Evolutionary conservation across 805 yeast genomes (phyloP), one percentile per base, ranked within the genome.

Genomic region (Saturnispora dispora): DNA sequence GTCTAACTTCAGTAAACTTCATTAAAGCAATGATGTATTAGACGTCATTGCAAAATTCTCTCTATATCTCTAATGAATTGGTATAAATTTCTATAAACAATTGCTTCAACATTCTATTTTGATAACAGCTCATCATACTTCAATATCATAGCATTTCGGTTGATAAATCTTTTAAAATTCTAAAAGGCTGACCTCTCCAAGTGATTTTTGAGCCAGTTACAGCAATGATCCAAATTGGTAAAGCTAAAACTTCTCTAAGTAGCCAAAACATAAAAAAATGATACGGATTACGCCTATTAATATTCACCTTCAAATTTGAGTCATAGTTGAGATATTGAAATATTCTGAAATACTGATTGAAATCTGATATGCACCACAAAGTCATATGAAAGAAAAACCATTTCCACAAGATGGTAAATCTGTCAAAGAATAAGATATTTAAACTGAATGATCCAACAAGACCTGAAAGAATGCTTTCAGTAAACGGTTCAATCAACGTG

Each of bases 161-260:
- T 3, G 88, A 80, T 45, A 85, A 70, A 61, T 88, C 96, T 4
- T 80, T 71, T 50, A 80, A 78, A 56, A 88, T 88, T 54, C 70
- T 71, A 63, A 88, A 88, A 2, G 88, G 87, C 56, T 79, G 74
- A 36, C 88, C 86, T 53, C 96, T 71, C 89, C 89, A 83, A 65
- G 88, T 87, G 39, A 82, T 81, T 45, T 77, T 75, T 11, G 83
- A 81, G 0, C 96, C 96, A 30, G 72, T 56, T 83, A 88, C 82
- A 1, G 96, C 96, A 28, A 70, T 71, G 2, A 83, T 53, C 96
- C 96, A 88, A 22, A 88, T 78, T 0, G 96, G 96, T 20, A 88
- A 68, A 1, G 96, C 96, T 49, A 87, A 66, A 0, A 74, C 3
- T 62, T 88, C 96, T 48, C 96, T 71, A 35, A 79, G 62, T 0